A percentile compares a stretch with the other conserved stretches of the same genome.
These are phyloP conservation scores for Fusarium siculi DNA, from an alignment of 2,329 filamentous ascomycete genomes.

Conservation along the genomic window DNA sequence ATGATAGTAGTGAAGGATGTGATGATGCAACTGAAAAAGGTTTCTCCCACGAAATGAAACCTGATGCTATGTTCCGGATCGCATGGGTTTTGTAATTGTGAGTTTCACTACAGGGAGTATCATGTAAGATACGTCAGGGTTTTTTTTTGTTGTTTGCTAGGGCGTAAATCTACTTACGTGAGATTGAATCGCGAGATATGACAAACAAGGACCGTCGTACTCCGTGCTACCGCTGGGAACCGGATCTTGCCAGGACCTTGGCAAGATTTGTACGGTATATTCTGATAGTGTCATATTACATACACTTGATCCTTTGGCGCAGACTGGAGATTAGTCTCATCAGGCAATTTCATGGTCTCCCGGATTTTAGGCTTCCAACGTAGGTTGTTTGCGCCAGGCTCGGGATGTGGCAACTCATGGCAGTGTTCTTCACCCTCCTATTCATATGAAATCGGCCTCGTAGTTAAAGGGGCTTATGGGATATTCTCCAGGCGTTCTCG, in stretches of 20 bases:
- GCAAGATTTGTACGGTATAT: neutral
- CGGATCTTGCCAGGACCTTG: neutral
- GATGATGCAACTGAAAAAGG: neutral
- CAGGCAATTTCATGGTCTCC: neutral
- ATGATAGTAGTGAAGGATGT: neutral
- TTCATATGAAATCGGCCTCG: neutral
- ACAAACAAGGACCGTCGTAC: neutral
- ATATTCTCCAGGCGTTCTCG: neutral
- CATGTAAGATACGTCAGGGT: neutral
- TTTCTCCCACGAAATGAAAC: neutral
- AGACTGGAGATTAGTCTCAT: neutral
- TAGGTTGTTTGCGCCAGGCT: neutral
- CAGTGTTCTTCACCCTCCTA: neutral
- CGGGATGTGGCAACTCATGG: neutral
- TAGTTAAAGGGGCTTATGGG: neutral
- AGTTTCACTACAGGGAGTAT: neutral
- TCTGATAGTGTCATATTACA: neutral
- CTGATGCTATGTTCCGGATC: neutral
- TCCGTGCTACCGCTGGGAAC: neutral
- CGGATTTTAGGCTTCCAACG: neutral
- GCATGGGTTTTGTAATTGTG: conserved; percentile 5
- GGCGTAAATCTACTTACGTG: conserved; percentile 1
- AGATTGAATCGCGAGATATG: neutral
- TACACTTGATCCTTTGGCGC: neutral
- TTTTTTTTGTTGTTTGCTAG: neutral